These are phyloP conservation scores for Lasiodiplodia citricola DNA, from an alignment of 2,329 filamentous ascomycete species.

Conservation along the genomic window DNA sequence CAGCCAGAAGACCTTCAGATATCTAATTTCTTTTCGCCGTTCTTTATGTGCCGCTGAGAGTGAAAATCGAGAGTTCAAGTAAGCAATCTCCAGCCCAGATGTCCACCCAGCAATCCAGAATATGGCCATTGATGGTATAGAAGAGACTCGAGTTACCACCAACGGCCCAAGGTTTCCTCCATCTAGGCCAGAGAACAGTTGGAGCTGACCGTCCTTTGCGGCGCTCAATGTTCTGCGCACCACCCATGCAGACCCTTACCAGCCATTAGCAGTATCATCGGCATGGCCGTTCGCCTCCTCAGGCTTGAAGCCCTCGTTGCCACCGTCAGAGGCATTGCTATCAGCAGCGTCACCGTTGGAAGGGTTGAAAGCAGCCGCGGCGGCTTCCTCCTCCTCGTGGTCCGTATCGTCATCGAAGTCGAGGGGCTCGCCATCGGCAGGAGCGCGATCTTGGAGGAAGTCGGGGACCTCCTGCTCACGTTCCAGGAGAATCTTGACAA, in stretches of 20 bases:
- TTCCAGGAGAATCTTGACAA: conserved; percentile 84
- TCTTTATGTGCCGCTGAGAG: not conserved
- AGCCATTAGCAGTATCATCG: not conserved
- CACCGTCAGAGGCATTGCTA: not conserved
- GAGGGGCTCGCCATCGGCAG: conserved; percentile 58
- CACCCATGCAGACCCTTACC: not conserved
- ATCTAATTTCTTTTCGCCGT: not conserved
- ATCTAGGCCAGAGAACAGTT: not conserved
- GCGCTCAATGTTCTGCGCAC: not conserved
- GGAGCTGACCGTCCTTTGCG: not conserved
- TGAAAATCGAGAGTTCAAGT: not conserved
- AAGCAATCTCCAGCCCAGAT: not conserved
- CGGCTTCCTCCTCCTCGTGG: conserved; percentile 36
- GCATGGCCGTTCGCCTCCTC: not conserved
- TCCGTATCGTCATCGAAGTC: conserved; percentile 60
- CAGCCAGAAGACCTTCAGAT: not conserved
- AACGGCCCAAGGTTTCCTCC: conserved; percentile 15
- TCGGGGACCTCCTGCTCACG: conserved; percentile 79
- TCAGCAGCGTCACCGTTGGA: not conserved
- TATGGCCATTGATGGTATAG: conserved; percentile 1
- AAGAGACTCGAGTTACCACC: not conserved
- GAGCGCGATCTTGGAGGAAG: conserved; percentile 72
- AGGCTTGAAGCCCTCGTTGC: conserved; percentile 1
- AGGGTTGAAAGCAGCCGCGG: not conserved
- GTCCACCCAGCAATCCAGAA: not conserved